These are phyloP conservation scores for Malus hybrid DNA, from an alignment of 331 rosid species.

Conservation along the genomic window DNA sequence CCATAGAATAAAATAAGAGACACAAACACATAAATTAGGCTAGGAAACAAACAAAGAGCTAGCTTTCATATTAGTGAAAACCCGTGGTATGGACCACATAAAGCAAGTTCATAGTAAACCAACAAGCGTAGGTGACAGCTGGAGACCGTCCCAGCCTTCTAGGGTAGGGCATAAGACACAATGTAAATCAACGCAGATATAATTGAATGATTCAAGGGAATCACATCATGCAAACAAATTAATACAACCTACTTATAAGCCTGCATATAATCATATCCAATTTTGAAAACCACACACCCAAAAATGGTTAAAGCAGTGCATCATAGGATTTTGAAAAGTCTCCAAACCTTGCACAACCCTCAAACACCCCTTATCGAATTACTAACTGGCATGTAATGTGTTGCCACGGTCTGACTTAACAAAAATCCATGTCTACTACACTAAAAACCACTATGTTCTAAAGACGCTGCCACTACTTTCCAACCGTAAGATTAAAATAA, in stretches of 20 bases:
- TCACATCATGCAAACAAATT: background rate
- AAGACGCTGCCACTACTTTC: background rate
- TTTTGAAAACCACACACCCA: background rate
- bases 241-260: background rate
- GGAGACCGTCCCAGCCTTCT: background rate
- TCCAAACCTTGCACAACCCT: background rate
- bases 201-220: background rate
- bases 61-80: background rate
- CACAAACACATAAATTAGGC: background rate
- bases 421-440: too few relatives aligned
- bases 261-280: background rate
- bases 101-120: background rate
- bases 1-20: slow-evolving; percentile 5
- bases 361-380: background rate
- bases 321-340: background rate
- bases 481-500: background rate
- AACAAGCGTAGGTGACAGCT: background rate
- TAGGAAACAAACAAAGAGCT: background rate
- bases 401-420: background rate
- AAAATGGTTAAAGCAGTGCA: background rate
- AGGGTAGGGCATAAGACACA: background rate
- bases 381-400: background rate
- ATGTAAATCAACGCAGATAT: background rate
- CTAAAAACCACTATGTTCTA: background rate
- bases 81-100: background rate